Conservation (phyloP, 441 rosid genomes). For the Brassica balearica region DNA sequence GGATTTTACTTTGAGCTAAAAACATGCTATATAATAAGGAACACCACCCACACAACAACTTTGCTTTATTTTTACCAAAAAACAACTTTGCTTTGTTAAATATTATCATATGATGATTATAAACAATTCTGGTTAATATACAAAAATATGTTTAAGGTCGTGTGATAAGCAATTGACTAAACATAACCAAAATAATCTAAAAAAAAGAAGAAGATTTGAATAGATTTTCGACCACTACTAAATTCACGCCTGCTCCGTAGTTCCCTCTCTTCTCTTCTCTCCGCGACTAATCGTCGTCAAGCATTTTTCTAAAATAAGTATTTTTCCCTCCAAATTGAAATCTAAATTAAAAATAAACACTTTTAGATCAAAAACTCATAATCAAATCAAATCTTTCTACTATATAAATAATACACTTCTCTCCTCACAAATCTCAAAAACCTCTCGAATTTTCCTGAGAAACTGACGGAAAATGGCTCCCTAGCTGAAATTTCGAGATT, state of each 20-base stretch:
- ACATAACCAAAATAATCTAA: conserved; percentile 22
- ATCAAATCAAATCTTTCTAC: conserved; percentile 7
- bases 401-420: neutral
- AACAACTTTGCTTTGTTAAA: conserved; percentile 18
- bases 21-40: conserved; percentile 1
- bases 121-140: neutral
- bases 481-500: conserved; percentile 30
- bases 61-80: neutral
- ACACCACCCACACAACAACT: conserved; percentile 32
- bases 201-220: neutral
- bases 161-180: conserved; percentile 32
- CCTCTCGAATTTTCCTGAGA: conserved; percentile 37
- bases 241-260: conserved; percentile 39
- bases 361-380: conserved; percentile 16
- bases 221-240: conserved; percentile 37
- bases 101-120: neutral
- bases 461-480: conserved; percentile 42
- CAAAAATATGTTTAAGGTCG: neutral
- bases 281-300: neutral
- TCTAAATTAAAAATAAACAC: neutral
- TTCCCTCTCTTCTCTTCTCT: conserved; percentile 22
- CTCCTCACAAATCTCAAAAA: neutral
- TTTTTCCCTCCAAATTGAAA: neutral
- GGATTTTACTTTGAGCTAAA: conserved; percentile 32
- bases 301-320: conserved; percentile 24